These are phyloP conservation scores for Hemileccinum impolitum DNA, from an alignment of 768 basidiomycete genomes.

Conservation along the genomic window DNA sequence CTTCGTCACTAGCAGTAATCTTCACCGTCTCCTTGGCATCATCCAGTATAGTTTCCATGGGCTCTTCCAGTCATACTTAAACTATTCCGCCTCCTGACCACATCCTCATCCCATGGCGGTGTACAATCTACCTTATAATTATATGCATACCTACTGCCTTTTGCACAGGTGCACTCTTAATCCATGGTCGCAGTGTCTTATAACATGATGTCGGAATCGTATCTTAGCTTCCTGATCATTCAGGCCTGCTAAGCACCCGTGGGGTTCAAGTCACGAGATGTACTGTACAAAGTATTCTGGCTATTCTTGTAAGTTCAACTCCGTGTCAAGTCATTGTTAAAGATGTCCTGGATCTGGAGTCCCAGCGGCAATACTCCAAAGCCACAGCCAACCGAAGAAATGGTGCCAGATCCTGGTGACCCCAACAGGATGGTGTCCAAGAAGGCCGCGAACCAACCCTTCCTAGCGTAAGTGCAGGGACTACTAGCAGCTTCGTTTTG, in stretches of 20 bases:
- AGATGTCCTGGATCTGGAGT: slow-evolving; percentile 69
- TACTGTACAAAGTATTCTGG: too few relatives aligned
- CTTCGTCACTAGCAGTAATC: slow-evolving; percentile 30
- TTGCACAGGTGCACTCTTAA: slow-evolving; percentile 30
- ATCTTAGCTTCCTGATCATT: slow-evolving; percentile 7
- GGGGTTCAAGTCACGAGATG: too few relatives aligned
- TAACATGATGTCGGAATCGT: slow-evolving; percentile 15
- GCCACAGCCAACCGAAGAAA: slow-evolving; percentile 41
- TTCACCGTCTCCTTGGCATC: slow-evolving; percentile 26
- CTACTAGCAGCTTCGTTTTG: background rate
- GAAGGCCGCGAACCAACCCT: slow-evolving; percentile 83
- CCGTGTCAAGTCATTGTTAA: background rate
- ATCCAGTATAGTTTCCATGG: slow-evolving; percentile 26
- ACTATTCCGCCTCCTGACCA: slow-evolving; percentile 19
- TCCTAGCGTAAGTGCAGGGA: slow-evolving; percentile 61
- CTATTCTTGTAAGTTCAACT: background rate
- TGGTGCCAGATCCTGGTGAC: slow-evolving; percentile 60
- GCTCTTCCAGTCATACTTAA: slow-evolving; percentile 24
- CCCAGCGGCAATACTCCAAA: slow-evolving; percentile 36
- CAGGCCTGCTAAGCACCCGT: background rate
- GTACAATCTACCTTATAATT: slow-evolving; percentile 36
- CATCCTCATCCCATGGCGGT: slow-evolving; percentile 24
- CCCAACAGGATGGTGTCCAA: slow-evolving; percentile 70
- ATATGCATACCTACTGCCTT: slow-evolving; percentile 33
- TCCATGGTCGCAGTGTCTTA: slow-evolving; percentile 20